Conservation (phyloP, 805 yeast species). For the Tetrapisispora phaffii region DNA sequence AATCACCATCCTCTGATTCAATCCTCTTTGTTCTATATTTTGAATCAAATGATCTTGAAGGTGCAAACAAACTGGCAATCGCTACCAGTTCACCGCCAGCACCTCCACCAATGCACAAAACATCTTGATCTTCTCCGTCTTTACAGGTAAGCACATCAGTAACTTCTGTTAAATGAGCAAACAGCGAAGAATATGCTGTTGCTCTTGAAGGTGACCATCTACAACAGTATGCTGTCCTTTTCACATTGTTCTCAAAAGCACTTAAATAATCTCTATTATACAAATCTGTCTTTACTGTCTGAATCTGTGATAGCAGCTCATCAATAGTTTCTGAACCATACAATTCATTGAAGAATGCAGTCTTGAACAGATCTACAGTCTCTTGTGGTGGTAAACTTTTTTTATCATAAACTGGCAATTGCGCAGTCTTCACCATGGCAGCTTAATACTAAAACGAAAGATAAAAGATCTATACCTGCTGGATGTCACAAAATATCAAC, state of each 20-base stretch:
- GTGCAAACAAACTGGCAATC: constrained; percentile 46
- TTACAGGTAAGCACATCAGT: constrained; percentile 14
- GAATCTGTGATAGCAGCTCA: constrained; percentile 34
- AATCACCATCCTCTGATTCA: not conserved
- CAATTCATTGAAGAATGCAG: constrained; percentile 20
- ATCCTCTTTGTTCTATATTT: constrained; percentile 6
- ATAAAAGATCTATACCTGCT: not conserved
- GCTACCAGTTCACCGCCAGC: constrained; percentile 75
- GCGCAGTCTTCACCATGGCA: constrained; percentile 2
- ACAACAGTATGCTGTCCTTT: constrained; percentile 66
- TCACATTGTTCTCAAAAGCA: constrained; percentile 57
- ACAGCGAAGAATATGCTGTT: constrained; percentile 59
- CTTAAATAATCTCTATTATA: constrained; percentile 58
- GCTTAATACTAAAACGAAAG: too few relatives aligned
- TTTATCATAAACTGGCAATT: constrained; percentile 19
- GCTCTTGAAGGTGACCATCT: constrained; percentile 86
- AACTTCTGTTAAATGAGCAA: constrained; percentile 37
- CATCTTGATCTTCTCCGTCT: constrained; percentile 19
- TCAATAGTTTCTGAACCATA: constrained; percentile 13
- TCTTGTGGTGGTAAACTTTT: constrained; percentile 25
- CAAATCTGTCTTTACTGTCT: constrained; percentile 57
- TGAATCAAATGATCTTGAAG: constrained; percentile 21
- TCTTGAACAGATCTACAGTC: constrained; percentile 23
- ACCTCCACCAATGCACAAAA: constrained; percentile 77
- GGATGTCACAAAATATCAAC: too few relatives aligned